Evolutionary conservation across 371 early-diverging fungal genomes (phyloP), one percentile per base, ranked within the genome.

Genomic region (Entomophthora muscae): DNA sequence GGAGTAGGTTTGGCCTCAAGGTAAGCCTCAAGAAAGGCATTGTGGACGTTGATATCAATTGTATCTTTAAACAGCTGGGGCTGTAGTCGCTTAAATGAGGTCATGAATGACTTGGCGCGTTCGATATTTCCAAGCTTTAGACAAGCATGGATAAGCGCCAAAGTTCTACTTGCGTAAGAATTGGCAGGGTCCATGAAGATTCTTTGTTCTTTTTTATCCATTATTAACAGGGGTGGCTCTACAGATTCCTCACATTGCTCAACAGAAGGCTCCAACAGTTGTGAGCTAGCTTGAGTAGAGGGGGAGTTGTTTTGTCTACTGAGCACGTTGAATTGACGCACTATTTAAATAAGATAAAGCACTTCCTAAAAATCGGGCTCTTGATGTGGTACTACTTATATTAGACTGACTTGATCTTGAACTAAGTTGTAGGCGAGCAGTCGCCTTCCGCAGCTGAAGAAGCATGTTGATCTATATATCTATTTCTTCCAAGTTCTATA

Each of bases 1-100:
- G 85, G 80, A 57, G 63, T 68, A 7, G 72, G 73, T 27, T 59
- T 56, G 3, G 73, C 71, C 23, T 74, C 77, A 51, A 90, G 71
- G 64, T 86, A 81, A 0, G 85, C 85, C 59, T 86, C 83, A 31
- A 93, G 69, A 53, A 94, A 88, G 28, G 84, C 72, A 69, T 96
- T 94, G 70, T 91, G 83, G 61, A 93, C 73, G 42, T 80, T 76
- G 13, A 81, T 77, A 65, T 90, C 85, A 10, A 83, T 80, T 32
- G 80, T 71, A 31, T 82, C 70, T 63, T 76, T 72, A 88, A 88
- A 84, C 54, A 87, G 86, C 32, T 76, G 75, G 0, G 81, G 76
- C 63, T 83, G 75, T 65, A 71, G 75, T 59, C 76, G 76, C 69
- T 81, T 79, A 28, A 89, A 70, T 28, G 83, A 78, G n/a, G 71